Conservation (phyloP, 768 basidiomycete genomes). For the Xerocomellus amylosporus region DNA sequence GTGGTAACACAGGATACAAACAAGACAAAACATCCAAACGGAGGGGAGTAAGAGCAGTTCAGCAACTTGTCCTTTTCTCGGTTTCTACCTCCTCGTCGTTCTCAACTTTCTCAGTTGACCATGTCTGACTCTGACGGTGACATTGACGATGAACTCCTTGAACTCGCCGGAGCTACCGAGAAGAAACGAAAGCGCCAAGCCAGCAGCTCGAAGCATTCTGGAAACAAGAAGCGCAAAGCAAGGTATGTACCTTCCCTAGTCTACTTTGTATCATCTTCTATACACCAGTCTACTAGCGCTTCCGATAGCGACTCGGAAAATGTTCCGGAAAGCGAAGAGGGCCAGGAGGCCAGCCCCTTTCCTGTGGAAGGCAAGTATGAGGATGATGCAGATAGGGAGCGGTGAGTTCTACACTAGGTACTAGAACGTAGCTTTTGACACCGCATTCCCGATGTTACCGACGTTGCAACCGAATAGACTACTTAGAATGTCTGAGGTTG, state of each 20-base stretch:
- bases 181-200: slow-evolving; percentile 66
- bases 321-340: slow-evolving; percentile 62
- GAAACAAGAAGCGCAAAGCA: slow-evolving; percentile 65
- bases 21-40: slow-evolving; percentile 15
- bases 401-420: slow-evolving; percentile 51
- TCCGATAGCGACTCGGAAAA: slow-evolving; percentile 49
- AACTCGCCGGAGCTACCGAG: slow-evolving; percentile 66
- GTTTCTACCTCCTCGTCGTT: not conserved
- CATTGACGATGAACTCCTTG: slow-evolving; percentile 72
- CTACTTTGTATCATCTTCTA: not conserved
- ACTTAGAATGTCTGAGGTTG: slow-evolving; percentile 77
- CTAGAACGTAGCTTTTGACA: slow-evolving; percentile 29
- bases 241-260: slow-evolving; percentile 49
- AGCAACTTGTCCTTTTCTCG: not conserved
- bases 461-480: slow-evolving; percentile 48
- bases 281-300: slow-evolving; percentile 27
- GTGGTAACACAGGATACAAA: slow-evolving; percentile 18
- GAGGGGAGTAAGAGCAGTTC: not conserved
- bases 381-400: slow-evolving; percentile 77
- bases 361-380: slow-evolving; percentile 90
- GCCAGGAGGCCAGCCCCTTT: slow-evolving; percentile 60
- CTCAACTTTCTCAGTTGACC: slow-evolving; percentile 3
- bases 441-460: slow-evolving; percentile 4
- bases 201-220: slow-evolving; percentile 40
- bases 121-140: slow-evolving; percentile 55